Base-by-base conservation (phyloP, 768 basidiomycete genomes). In the Tylopilus intermedius region DNA sequence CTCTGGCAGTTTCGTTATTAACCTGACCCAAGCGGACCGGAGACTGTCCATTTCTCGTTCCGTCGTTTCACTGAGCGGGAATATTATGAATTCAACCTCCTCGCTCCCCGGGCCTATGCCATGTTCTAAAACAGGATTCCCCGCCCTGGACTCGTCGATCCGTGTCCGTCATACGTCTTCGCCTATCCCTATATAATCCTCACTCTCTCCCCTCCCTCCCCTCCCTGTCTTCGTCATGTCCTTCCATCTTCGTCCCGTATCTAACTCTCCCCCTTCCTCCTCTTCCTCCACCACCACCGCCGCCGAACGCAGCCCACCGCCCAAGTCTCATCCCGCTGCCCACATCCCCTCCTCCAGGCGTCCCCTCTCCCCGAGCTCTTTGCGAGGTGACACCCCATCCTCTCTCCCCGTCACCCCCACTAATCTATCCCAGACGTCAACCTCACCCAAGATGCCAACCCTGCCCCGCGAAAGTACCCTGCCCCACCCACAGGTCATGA, bases 401-500 rank as follows among this genome's bases (percentile, higher is more conserved):
- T 32, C 21, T 39, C 24, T 37, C 21, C 15, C 38, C 50, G 10
- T 51, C 52, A n/a, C 39, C 35, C 37, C 33, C 50, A 7, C 58
- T 67, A 45, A 67, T 44, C 54, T 10, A 35, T 38, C 58, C 10
- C 62, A 86, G 86, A 88, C 66, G 72, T 88, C 59, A 84, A 87
- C 64, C 76, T 87, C 45, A 72, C 78, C 0, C 78, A 79, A 53
- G 71, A 76, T 38, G 71, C 75, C 50, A 78, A 77, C 58, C 71
- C 75, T 53, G 65, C 71, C 3, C 70, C 77, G 3, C 74, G 83
- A 52, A 83, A 82, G 57, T 87, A 81, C 64, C 88, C 88, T 15
- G 79, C 84, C 1, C 88, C 88, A 1, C 84, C 86, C 5, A 88
- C 85, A 0, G 88, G 88, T 2, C 88, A 90, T 59, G 86, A 90